These are phyloP conservation scores for Paspalum notatum DNA, from an alignment of 176 grass and related monocot species.

Conservation along the genomic window DNA sequence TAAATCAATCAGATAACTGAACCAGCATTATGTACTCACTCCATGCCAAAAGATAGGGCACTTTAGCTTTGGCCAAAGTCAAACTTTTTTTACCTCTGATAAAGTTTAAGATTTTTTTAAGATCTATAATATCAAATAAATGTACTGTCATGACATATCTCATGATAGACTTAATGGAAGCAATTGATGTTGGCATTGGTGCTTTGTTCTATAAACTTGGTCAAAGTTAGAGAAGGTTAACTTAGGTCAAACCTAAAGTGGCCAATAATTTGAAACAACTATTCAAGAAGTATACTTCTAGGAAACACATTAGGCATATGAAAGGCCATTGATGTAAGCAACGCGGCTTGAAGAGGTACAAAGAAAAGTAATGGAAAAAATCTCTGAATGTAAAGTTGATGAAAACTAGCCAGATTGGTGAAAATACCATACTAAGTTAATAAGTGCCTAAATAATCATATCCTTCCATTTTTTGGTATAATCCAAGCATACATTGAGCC, in stretches of 20 bases:
- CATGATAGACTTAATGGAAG: too few relatives aligned
- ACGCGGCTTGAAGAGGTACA: neutral
- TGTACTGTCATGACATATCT: too few relatives aligned
- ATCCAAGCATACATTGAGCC: neutral
- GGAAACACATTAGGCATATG: neutral
- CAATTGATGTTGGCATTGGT: too few relatives aligned
- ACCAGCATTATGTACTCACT: neutral
- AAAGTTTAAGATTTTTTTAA: too few relatives aligned
- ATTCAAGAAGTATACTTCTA: neutral
- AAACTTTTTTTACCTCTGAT: too few relatives aligned
- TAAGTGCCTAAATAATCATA: neutral
- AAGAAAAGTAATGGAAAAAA: neutral
- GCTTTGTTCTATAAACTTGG: too few relatives aligned
- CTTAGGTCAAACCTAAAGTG: too few relatives aligned
- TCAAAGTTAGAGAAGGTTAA: too few relatives aligned
- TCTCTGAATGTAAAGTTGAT: neutral
- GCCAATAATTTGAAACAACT: too few relatives aligned
- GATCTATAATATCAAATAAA: too few relatives aligned
- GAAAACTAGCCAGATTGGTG: neutral
- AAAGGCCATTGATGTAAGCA: neutral
- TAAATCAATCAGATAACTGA: constrained; percentile 6
- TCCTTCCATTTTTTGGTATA: neutral
- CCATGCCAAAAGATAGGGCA: too few relatives aligned
- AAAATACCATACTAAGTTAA: neutral
- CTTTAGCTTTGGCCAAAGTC: too few relatives aligned